Evolutionary conservation across 495 filamentous ascomycete species (phyloP), one percentile per base, ranked within the genome.

Genomic region (Podospora anserina): DNA sequence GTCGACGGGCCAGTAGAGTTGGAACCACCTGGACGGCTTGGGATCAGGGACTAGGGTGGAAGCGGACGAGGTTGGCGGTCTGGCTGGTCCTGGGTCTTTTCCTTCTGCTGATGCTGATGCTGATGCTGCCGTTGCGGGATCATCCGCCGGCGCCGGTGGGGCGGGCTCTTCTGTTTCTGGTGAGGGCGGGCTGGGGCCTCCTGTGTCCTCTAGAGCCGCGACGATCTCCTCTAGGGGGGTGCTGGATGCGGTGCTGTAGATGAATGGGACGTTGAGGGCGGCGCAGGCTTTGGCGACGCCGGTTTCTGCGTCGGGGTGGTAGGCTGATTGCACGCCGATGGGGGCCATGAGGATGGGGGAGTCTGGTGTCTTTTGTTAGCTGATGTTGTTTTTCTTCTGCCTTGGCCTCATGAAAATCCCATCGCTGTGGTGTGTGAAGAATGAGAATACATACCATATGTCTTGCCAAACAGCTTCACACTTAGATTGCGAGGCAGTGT

Each of bases 1-100:
- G 72, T 88, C 82, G 18, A 76, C 70, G 2, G 88, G 88, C 87
- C 88, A 90, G 76, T 92, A 93, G 7, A 93, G 82, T 74, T 93
- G 90, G 73, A 85, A 92, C 83, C 86, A 80, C 66, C 82, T 70
- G 61, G 19, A 19, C 3, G 27, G n/a, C 4, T 39, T 32, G 7
- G 39, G 15, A 6, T 49, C 39, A 11, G 34, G 34, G 34, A 39
- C 34, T 11, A 39, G 34, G 16, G 23, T 44, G 13, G 61, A 28
- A 18, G 32, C 18, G 11, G 30, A 39, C 7, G 28, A n/a, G 34
- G 34, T 39, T 11, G 34, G 34, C 5, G 3, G 34, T 39, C 34
- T 39, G 34, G 34, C 11, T 23, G 23, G 23, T 49, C 13, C 39
- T 49, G 13, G 7, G 3, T 49, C 39, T 49, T 16, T 49, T 13